Percentiles rank a stretch among this genome's conserved stretches.
phyloP scores from a whole-genome alignment of 2,329 filamentous ascomycete species.

The Pleurostoma richardsiae region DNA sequence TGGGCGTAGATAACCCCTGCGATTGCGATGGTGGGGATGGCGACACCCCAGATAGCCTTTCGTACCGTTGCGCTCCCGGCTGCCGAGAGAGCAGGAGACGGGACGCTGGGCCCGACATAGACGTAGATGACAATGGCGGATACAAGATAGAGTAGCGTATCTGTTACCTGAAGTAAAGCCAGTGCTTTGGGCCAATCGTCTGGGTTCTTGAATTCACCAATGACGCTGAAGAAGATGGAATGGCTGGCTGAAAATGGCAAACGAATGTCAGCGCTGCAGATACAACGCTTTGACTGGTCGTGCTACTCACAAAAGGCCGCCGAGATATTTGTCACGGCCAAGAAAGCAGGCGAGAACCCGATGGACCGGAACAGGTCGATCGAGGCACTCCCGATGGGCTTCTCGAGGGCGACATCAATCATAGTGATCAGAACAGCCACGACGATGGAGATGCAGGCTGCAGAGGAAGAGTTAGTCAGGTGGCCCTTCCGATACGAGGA shows the following conservation, averaged over 20 bases:
- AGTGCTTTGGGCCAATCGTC: slow-evolving; percentile 30
- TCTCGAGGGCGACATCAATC: slow-evolving; percentile 50
- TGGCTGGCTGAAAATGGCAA: slow-evolving; percentile 24
- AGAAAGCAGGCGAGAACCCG: slow-evolving; percentile 47
- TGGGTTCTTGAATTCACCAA: slow-evolving; percentile 58
- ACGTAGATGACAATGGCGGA: slow-evolving; percentile 64
- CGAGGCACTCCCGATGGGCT: slow-evolving; percentile 26
- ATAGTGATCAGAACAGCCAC: slow-evolving; percentile 60
- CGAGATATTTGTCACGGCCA: slow-evolving; percentile 59
- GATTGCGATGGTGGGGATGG: slow-evolving; percentile 65
- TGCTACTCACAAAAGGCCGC: slow-evolving; percentile 54
- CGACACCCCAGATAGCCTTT: slow-evolving; percentile 64
- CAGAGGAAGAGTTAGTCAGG: too few relatives aligned
- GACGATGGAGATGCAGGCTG: slow-evolving; percentile 55
- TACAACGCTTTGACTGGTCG: too few relatives aligned
- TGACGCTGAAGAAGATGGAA: slow-evolving; percentile 64
- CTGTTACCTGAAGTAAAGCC: slow-evolving; percentile 49
- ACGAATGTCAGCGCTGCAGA: too few relatives aligned
- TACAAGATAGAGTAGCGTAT: slow-evolving; percentile 58
- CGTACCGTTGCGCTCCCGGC: slow-evolving; percentile 45
- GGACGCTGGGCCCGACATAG: slow-evolving; percentile 56
- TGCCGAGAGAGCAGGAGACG: slow-evolving; percentile 62
- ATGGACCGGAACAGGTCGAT: slow-evolving; percentile 29
- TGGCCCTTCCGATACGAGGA: not conserved
- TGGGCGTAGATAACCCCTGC: slow-evolving; percentile 67